These are phyloP conservation scores for baker's yeast (Saccharomyces cerevisiae) DNA, from an alignment of 805 yeast genomes.

Conservation along the genomic window DNA sequence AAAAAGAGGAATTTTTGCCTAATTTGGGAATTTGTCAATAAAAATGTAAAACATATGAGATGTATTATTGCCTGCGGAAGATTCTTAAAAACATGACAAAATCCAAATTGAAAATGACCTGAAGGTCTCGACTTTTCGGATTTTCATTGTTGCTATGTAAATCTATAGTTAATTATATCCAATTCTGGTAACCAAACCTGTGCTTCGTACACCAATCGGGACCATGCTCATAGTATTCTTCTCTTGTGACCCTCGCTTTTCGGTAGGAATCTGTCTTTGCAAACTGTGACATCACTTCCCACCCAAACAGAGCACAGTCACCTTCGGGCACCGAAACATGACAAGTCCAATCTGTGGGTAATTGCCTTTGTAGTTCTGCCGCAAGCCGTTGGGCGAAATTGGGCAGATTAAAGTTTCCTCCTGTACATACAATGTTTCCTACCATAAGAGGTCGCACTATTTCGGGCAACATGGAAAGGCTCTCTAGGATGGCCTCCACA, in stretches of 20 bases:
- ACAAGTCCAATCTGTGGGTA: slow-evolving; percentile 66
- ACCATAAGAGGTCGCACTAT: slow-evolving; percentile 64
- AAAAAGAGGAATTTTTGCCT: not conserved
- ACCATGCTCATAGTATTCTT: slow-evolving; percentile 85
- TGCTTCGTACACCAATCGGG: slow-evolving; percentile 36
- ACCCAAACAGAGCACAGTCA: slow-evolving; percentile 41
- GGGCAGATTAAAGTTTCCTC: slow-evolving; percentile 71
- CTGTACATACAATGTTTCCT: slow-evolving; percentile 71
- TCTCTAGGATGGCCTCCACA: slow-evolving; percentile 58
- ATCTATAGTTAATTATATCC: slow-evolving; percentile 14
- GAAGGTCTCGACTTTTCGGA: not conserved
- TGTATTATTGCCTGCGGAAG: not conserved
- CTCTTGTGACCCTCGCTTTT: slow-evolving; percentile 55
- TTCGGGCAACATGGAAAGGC: slow-evolving; percentile 64
- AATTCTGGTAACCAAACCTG: slow-evolving; percentile 36
- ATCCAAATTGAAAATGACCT: not conserved
- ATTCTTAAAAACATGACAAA: not conserved
- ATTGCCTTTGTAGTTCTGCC: slow-evolving; percentile 53
- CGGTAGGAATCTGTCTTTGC: slow-evolving; percentile 34
- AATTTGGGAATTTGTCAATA: not conserved
- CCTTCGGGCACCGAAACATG: slow-evolving; percentile 31
- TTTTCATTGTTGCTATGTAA: not conserved
- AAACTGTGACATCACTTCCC: slow-evolving; percentile 49
- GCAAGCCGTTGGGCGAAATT: slow-evolving; percentile 58
- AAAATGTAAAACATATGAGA: not conserved